Evolutionary conservation across 306 rosid genomes (phyloP).

Genomic region (Acacia acuminata): DNA sequence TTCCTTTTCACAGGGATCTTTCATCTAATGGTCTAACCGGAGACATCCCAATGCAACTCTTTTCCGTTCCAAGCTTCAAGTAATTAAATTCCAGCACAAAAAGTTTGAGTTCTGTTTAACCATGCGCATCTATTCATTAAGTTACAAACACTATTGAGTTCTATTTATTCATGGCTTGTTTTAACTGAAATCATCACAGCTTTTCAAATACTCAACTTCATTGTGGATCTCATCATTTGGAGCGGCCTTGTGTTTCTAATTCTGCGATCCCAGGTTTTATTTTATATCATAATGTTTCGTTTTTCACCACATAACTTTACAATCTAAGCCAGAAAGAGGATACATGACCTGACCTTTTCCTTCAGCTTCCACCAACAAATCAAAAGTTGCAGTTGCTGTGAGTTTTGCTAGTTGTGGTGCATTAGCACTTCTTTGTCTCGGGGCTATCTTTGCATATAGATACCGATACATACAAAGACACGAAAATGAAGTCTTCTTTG

Average conservation of each 20-base stretch:
- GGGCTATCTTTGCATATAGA: conserved; percentile 56
- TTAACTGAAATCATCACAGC: conserved; percentile 45
- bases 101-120: conserved; percentile 23
- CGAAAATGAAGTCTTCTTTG: conserved; percentile 64
- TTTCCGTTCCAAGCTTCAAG: conserved; percentile 69
- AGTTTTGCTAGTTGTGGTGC: conserved; percentile 71
- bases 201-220: conserved; percentile 70
- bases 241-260: conserved; percentile 69
- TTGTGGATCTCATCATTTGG: conserved; percentile 66
- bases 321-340: conserved; percentile 11
- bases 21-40: conserved; percentile 74
- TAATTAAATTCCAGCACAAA: conserved; percentile 36
- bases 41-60: conserved; percentile 70
- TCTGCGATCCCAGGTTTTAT: conserved; percentile 62
- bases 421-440: conserved; percentile 59
- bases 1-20: conserved; percentile 68
- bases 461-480: conserved; percentile 40
- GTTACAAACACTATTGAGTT: not conserved
- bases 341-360: conserved; percentile 26
- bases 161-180: conserved; percentile 2
- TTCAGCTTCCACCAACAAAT: conserved; percentile 63
- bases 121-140: conserved; percentile 4
- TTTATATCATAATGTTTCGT: not conserved
- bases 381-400: conserved; percentile 45
- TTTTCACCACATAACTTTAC: not conserved